These are phyloP conservation scores for Cryptococcus sp. DNA, from an alignment of 1,284 basidiomycete species.

Conservation along the genomic window DNA sequence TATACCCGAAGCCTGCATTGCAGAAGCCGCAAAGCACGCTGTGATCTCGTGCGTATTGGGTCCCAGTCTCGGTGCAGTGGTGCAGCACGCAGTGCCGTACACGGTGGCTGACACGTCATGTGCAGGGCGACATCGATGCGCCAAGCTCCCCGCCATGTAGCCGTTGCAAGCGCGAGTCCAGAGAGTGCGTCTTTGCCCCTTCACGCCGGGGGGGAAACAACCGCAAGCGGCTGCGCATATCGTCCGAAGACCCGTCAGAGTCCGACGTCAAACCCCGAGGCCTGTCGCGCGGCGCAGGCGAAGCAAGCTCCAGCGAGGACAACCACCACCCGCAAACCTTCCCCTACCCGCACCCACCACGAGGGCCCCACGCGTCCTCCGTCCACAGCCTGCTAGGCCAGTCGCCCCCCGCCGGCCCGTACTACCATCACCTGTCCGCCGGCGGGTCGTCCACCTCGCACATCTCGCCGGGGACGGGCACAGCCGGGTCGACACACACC, in stretches of 20 bases:
- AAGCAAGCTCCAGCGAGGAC: not conserved
- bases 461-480: conserved; percentile 11
- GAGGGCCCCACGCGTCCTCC: conserved; percentile 3
- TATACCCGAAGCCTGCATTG: conserved; percentile 34
- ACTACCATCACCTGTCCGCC: conserved; percentile 2
- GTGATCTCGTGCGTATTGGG: conserved; percentile 35
- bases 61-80: not conserved
- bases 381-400: conserved; percentile 14
- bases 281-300: not conserved
- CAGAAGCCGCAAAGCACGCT: conserved; percentile 42
- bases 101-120: conserved; percentile 2
- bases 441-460: conserved; percentile 9
- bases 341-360: conserved; percentile 15
- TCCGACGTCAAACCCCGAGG: not conserved
- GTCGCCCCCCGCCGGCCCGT: not conserved
- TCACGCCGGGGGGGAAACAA: conserved; percentile 46
- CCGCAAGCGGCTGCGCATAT: conserved; percentile 23
- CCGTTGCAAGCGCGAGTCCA: conserved; percentile 50
- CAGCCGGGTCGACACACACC: conserved; percentile 5
- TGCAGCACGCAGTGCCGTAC: not conserved
- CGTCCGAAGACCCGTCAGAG: conserved; percentile 15
- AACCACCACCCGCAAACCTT: conserved; percentile 8
- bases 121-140: conserved; percentile 49
- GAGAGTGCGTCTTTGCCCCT: conserved; percentile 51
- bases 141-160: conserved; percentile 51